Evolutionary conservation across 495 filamentous ascomycete species (phyloP), one percentile per base, ranked within the genome.

Genomic region (Penicillium chermesinum): DNA sequence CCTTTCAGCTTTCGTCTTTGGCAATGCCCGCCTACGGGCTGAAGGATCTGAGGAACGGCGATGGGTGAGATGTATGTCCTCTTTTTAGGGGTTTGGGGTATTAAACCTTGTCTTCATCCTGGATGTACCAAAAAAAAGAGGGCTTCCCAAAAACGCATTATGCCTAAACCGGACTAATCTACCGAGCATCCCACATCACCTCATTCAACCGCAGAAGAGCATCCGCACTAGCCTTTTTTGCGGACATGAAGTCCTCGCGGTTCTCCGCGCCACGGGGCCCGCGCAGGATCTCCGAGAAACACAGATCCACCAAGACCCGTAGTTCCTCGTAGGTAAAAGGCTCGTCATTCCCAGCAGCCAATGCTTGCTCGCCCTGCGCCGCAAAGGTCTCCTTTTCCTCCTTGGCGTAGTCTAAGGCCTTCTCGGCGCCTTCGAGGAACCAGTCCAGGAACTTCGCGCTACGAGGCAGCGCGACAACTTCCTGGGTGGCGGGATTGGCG

Each of bases 241-340:
- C 86, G 38, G 80, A 74, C 54, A 86, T 77, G 13, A 80, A 82
- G 17, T 87, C 80, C 39, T 91, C 89, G 43, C 89, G 73, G 58
- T 85, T 82, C 38, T 83, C 78, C 52, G 81, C 82, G 8, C 80
- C 77, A 8, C 65, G 59, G 0, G 72, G 72, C 6, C 72, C 72
- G 8, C 64, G 61, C 48, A 90, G 64, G 52, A 82, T 78, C 64
- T 95, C 91, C 40, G 84, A 88, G 65, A 88, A 96, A 60, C 84
- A 91, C 41, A 98, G 67, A 64, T 95, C 87, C 20, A 96, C 67
- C 30, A 97, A 71, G 7, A 79, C 78, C 67, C 88, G 91, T 52
- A 96, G 71, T 63, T 95, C 88, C 38, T 94, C 90, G 48, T 89
- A 87, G 14, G 72, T 84, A 47, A 91, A 96, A 0, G 59, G 72